These are phyloP conservation scores for Sclerotinia nivalis DNA, from an alignment of 2,329 filamentous ascomycete genomes.

Conservation along the genomic window DNA sequence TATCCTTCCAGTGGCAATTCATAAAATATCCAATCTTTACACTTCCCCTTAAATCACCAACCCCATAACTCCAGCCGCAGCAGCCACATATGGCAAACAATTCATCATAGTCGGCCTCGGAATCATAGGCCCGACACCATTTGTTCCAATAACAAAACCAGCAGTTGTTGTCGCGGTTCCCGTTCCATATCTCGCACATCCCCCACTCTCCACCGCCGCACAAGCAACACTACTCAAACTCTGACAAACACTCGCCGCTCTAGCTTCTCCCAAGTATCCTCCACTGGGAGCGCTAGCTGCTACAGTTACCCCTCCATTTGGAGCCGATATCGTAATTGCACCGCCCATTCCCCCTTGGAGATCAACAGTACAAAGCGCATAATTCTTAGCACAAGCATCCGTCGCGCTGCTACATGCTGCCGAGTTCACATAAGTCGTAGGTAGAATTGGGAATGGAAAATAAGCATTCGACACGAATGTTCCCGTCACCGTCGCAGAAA, in stretches of 20 bases:
- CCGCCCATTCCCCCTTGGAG: slow-evolving; percentile 49
- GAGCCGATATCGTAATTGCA: slow-evolving; percentile 58
- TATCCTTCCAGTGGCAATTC: neutral
- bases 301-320: slow-evolving; percentile 55
- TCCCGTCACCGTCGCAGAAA: slow-evolving; percentile 38
- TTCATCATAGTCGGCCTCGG: slow-evolving; percentile 20
- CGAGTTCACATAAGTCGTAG: slow-evolving; percentile 52
- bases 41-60: slow-evolving; percentile 9
- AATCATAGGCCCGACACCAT: slow-evolving; percentile 14
- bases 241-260: slow-evolving; percentile 56
- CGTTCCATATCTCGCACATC: slow-evolving; percentile 38
- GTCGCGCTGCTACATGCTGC: slow-evolving; percentile 55
- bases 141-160: slow-evolving; percentile 15
- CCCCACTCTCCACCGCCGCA: slow-evolving; percentile 38
- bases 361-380: slow-evolving; percentile 53
- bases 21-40: neutral
- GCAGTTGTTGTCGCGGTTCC: slow-evolving; percentile 11
- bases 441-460: slow-evolving; percentile 61
- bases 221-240: slow-evolving; percentile 57
- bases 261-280: slow-evolving; percentile 46
- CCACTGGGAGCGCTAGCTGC: slow-evolving; percentile 40
- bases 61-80: slow-evolving; percentile 17
- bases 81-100: slow-evolving; percentile 18
- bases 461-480: slow-evolving; percentile 59
- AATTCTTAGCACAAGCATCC: slow-evolving; percentile 55